A percentile compares a stretch with the other conserved stretches of the same genome.
phyloP scores from a whole-genome alignment of 179 eudicot genomes.

The Sideroxylon spinosum region DNA sequence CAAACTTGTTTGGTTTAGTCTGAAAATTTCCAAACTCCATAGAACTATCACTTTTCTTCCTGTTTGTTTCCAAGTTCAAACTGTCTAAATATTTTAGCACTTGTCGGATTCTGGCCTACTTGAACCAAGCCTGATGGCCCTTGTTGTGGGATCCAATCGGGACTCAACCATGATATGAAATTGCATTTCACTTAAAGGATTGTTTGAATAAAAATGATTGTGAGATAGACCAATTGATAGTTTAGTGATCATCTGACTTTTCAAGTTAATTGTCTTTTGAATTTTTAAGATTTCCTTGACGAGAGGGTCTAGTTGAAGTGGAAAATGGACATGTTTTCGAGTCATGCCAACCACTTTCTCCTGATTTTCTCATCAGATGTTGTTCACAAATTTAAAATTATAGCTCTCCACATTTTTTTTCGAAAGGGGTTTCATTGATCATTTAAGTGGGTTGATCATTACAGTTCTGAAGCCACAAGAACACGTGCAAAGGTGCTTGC shows the following conservation, averaged over 20 bases:
- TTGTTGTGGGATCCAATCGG: neutral
- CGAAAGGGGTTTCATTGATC: slow-evolving; percentile 3
- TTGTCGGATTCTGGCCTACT: too few relatives aligned
- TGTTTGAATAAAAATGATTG: neutral
- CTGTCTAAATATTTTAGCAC: slow-evolving; percentile 1
- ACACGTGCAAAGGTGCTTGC: slow-evolving; percentile 76
- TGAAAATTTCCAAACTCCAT: neutral
- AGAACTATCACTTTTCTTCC: neutral
- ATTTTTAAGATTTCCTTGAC: neutral
- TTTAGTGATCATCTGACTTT: neutral
- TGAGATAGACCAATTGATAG: neutral
- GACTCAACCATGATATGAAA: neutral
- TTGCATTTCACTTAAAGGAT: neutral
- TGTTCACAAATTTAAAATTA: neutral
- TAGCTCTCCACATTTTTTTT: neutral
- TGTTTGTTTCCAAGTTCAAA: neutral
- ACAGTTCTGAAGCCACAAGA: slow-evolving; percentile 77
- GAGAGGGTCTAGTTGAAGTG: too few relatives aligned
- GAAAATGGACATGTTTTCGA: too few relatives aligned
- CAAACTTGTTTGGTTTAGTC: neutral
- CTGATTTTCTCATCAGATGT: too few relatives aligned
- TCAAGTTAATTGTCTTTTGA: neutral
- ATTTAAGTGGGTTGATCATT: slow-evolving; percentile 9
- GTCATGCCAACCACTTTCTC: too few relatives aligned
- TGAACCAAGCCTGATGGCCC: neutral